Evolutionary conservation across 805 yeast species (phyloP).

Genomic region (Yarrowia keelungensis): DNA sequence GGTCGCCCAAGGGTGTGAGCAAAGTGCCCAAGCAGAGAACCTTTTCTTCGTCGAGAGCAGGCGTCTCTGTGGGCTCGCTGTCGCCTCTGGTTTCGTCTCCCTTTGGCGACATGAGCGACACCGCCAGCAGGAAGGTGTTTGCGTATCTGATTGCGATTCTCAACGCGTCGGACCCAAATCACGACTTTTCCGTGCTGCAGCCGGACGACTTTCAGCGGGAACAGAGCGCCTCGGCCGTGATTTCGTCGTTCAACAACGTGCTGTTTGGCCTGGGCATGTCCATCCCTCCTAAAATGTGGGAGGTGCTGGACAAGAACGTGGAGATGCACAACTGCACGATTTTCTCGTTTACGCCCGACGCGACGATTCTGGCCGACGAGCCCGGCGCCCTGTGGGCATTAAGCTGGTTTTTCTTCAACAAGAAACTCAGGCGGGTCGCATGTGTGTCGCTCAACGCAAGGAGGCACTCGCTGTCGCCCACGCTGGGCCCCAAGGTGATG

Average conservation of each 20-base stretch:
- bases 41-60: slow-evolving; percentile 19
- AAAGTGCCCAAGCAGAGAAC: slow-evolving; percentile 26
- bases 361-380: slow-evolving; percentile 70
- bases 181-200: slow-evolving; percentile 85
- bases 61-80: slow-evolving; percentile 28
- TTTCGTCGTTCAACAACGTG: slow-evolving; percentile 76
- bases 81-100: slow-evolving; percentile 57
- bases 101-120: slow-evolving; percentile 88
- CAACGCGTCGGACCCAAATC: slow-evolving; percentile 94
- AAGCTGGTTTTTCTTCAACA: slow-evolving; percentile 92
- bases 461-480: slow-evolving; percentile 53
- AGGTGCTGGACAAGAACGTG: slow-evolving; percentile 81
- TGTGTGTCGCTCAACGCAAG: slow-evolving; percentile 74
- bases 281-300: slow-evolving; percentile 81
- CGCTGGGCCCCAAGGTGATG: slow-evolving; percentile 46
- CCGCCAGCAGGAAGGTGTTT: slow-evolving; percentile 86
- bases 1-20: slow-evolving; percentile 22
- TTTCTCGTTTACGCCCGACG: slow-evolving; percentile 54
- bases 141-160: slow-evolving; percentile 89
- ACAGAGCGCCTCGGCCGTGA: slow-evolving; percentile 51
- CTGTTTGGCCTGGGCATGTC: slow-evolving; percentile 62
- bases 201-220: slow-evolving; percentile 76
- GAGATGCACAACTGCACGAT: slow-evolving; percentile 62
- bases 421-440: slow-evolving; percentile 89
- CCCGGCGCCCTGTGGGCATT: slow-evolving; percentile 72